A percentile compares a stretch with the other conserved stretches of the same genome.
phyloP scores from a whole-genome alignment of 345 rosid genomes.

The Citrus cavaleriei region DNA sequence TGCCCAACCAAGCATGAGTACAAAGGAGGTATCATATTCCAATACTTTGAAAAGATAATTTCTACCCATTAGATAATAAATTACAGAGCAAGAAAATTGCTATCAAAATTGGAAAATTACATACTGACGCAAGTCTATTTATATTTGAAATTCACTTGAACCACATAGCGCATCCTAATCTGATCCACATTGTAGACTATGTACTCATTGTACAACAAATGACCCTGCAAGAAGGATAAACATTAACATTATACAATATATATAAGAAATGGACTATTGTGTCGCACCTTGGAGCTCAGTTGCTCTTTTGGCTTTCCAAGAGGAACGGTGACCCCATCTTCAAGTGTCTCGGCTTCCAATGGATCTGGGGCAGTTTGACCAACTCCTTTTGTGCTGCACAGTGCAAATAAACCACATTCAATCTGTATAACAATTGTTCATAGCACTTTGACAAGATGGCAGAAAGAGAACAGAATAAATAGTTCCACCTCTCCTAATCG shows the following conservation, averaged over 20 bases:
- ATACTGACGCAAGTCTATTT: neutral
- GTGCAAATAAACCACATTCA: neutral
- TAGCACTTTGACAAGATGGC: neutral
- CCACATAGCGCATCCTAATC: conserved; percentile 71
- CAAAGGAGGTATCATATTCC: neutral
- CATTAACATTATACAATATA: neutral
- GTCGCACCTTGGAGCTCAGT: conserved; percentile 30
- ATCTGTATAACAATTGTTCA: neutral
- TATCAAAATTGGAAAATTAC: neutral
- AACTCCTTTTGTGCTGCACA: conserved; percentile 75
- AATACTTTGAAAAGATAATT: neutral
- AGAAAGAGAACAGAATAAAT: neutral
- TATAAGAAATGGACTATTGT: neutral
- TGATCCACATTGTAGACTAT: conserved; percentile 82
- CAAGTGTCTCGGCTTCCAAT: conserved; percentile 49
- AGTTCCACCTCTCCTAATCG: neutral
- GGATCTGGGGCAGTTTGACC: conserved; percentile 72
- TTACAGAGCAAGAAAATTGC: neutral
- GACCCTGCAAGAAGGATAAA: conserved; percentile 45
- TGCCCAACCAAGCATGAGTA: neutral
- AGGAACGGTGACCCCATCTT: conserved; percentile 69
- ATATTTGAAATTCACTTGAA: conserved; percentile 74
- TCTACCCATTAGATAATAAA: neutral
- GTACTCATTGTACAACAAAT: conserved; percentile 70
- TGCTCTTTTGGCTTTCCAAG: conserved; percentile 64